phyloP scores from a whole-genome alignment of 805 yeast species.

The Nakazawaea sp. region DNA sequence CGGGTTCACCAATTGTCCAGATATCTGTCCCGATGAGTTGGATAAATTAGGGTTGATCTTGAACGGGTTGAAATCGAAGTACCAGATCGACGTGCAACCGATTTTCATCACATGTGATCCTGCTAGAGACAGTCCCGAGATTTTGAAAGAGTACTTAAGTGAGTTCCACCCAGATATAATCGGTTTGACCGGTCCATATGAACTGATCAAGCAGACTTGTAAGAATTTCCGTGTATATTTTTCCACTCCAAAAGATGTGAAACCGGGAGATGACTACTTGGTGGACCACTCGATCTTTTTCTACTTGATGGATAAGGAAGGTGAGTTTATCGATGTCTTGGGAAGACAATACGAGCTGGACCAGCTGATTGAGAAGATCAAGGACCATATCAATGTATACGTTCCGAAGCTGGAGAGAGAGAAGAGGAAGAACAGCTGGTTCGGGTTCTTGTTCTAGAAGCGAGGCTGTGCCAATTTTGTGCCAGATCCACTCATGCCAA shows the following conservation, averaged over 20 bases:
- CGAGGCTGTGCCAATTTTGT: neutral
- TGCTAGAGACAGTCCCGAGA: conserved; percentile 85
- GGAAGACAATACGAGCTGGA: conserved; percentile 85
- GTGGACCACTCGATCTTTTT: conserved; percentile 98
- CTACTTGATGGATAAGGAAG: conserved; percentile 98
- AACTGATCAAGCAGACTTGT: conserved; percentile 76
- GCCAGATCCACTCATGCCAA: too few species aligned
- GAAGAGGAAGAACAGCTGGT: conserved; percentile 52
- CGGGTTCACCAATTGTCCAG: conserved; percentile 98
- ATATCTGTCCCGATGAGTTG: conserved; percentile 96
- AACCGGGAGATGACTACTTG: conserved; percentile 92
- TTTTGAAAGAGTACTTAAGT: conserved; percentile 69
- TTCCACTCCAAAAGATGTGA: conserved; percentile 91
- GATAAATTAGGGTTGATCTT: conserved; percentile 80
- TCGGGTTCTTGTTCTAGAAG: conserved; percentile 40
- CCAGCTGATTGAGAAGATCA: conserved; percentile 72
- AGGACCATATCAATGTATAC: conserved; percentile 68
- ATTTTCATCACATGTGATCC: conserved; percentile 96
- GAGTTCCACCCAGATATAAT: conserved; percentile 89
- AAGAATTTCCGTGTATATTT: conserved; percentile 91
- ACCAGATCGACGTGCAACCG: conserved; percentile 66
- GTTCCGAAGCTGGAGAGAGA: conserved; percentile 68
- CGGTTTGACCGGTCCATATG: conserved; percentile 90
- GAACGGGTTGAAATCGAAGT: conserved; percentile 46
- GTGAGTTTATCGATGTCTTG: conserved; percentile 87